Percentiles rank a stretch among this genome's conserved stretches.
Conservation (phyloP, 208 protist species). For the Vickermania ingenoplastis region DNA sequence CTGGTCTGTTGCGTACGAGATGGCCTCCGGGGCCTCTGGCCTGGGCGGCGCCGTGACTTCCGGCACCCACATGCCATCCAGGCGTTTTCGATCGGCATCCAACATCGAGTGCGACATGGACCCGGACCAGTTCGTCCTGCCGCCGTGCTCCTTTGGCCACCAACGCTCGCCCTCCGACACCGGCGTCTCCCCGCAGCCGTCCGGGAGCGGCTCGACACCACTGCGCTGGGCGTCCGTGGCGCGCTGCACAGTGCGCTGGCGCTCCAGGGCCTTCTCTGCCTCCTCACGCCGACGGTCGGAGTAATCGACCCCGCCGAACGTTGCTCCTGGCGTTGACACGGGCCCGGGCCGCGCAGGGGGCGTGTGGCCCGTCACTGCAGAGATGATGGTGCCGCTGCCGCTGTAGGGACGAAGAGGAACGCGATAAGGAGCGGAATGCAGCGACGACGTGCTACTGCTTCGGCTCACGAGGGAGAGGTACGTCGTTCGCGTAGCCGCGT, state of each 20-base stretch:
- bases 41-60: conserved; percentile 61
- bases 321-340: conserved; percentile 61
- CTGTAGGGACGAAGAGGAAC: too few relatives aligned
- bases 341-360: conserved; percentile 27
- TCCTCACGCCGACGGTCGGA: conserved; percentile 26
- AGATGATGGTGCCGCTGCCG: not conserved
- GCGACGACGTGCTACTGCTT: too few relatives aligned
- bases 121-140: conserved; percentile 39
- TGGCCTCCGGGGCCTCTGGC: conserved; percentile 49
- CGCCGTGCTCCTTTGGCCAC: conserved; percentile 60
- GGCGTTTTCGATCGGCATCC: conserved; percentile 67
- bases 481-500: too few relatives aligned
- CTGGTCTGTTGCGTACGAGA: conserved; percentile 59
- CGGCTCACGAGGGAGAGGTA: too few relatives aligned
- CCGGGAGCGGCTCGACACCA: conserved; percentile 34
- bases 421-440: too few relatives aligned
- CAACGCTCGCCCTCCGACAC: conserved; percentile 37
- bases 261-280: conserved; percentile 25
- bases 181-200: not conserved
- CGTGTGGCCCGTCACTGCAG: conserved; percentile 7
- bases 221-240: conserved; percentile 56
- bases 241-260: conserved; percentile 42
- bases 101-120: conserved; percentile 59
- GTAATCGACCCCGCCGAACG: conserved; percentile 74
- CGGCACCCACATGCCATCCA: conserved; percentile 79